Conservation (phyloP, 805 yeast species). For the Hanseniaspora singularis region DNA sequence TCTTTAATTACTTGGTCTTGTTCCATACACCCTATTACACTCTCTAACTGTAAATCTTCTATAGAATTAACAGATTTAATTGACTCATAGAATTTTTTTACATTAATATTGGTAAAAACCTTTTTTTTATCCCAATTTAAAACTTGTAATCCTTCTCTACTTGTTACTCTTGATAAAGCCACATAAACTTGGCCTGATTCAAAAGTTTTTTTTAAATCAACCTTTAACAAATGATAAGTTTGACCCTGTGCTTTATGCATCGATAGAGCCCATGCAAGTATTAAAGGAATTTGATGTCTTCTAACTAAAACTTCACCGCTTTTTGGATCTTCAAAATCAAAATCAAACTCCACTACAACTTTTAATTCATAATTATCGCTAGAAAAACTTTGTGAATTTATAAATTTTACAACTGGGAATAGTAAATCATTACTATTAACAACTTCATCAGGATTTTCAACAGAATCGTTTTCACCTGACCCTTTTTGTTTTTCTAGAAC, state of each 20-base stretch:
- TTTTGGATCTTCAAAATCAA: constrained; percentile 64
- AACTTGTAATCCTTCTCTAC: constrained; percentile 73
- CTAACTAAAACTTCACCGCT: constrained; percentile 54
- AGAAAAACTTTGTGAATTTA: constrained; percentile 30
- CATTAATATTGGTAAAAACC: constrained; percentile 63
- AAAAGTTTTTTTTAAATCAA: constrained; percentile 63
- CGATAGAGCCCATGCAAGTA: constrained; percentile 90
- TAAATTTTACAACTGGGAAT: constrained; percentile 70
- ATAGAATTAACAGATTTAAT: constrained; percentile 30
- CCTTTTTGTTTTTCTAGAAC: too few species aligned
- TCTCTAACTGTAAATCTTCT: constrained; percentile 13
- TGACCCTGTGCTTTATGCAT: constrained; percentile 96
- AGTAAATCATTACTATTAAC: too few species aligned
- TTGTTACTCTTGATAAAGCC: constrained; percentile 80
- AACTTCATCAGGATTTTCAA: too few species aligned
- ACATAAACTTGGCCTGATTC: constrained; percentile 95
- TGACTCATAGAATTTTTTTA: constrained; percentile 51
- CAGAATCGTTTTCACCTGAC: constrained; percentile 31
- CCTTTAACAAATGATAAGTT: constrained; percentile 61
- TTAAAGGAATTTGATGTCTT: constrained; percentile 70
- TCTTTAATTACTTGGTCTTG: too few species aligned
- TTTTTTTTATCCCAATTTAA: constrained; percentile 51
- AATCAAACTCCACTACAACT: constrained; percentile 66
- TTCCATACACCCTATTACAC: too few species aligned
- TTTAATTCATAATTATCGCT: constrained; percentile 67